Conservation (phyloP, 2,329 filamentous ascomycete species). For the Bipolaris sorokiniana region DNA sequence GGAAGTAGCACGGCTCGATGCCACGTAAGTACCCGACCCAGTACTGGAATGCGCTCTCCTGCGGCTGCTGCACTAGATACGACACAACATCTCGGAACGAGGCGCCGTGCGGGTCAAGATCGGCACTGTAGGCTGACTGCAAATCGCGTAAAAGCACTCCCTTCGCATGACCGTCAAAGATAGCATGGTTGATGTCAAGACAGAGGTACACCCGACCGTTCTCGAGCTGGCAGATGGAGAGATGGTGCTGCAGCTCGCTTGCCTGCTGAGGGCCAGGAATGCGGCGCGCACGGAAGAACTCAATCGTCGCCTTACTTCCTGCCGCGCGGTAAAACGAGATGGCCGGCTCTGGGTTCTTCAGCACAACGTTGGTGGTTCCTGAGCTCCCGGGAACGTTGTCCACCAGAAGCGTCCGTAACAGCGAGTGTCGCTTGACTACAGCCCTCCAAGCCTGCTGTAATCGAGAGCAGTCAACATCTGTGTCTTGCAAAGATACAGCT, state of each 20-base stretch:
- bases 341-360: neutral
- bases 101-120: neutral
- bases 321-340: neutral
- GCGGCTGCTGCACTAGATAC: neutral
- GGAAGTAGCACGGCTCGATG: neutral
- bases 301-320: neutral
- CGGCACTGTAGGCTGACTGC: constrained; percentile 19
- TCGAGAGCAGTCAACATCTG: neutral
- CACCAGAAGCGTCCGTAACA: neutral
- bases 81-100: neutral
- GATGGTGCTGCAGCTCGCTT: constrained; percentile 14
- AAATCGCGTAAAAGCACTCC: constrained; percentile 22
- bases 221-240: constrained; percentile 18
- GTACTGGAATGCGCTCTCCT: neutral
- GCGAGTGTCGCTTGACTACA: neutral
- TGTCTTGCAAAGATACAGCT: neutral
- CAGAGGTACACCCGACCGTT: constrained; percentile 12
- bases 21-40: neutral
- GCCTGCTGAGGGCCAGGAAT: neutral
- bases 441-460: neutral
- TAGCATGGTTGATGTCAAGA: constrained; percentile 28
- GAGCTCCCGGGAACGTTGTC: neutral
- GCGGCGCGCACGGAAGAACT: constrained; percentile 6
- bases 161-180: constrained; percentile 28
- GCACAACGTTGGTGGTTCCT: neutral